Evolutionary conservation across 2,329 filamentous ascomycete species (phyloP).

Genomic region (Cladophialophora psammophila): DNA sequence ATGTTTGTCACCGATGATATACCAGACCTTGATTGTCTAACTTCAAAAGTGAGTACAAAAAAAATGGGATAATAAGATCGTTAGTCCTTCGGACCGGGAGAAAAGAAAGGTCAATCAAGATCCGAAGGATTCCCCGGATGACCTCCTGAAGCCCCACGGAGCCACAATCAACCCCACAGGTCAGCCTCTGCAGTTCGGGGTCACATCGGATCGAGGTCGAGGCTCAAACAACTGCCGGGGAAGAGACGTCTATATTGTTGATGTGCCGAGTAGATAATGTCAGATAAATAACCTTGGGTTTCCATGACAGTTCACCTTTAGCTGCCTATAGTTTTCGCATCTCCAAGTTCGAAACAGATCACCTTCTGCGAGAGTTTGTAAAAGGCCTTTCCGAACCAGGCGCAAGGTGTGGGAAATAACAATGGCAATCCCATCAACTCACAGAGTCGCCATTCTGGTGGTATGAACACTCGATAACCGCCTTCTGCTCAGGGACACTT

Average conservation of each 20-base stretch:
- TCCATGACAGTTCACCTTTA: not conserved
- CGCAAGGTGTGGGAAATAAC: not conserved
- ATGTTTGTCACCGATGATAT: not conserved
- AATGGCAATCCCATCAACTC: conserved; percentile 21
- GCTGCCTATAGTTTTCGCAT: not conserved
- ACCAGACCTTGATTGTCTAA: not conserved
- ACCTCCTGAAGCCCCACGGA: conserved; percentile 7
- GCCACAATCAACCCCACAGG: conserved; percentile 11
- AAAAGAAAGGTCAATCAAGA: not conserved
- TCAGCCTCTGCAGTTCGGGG: conserved; percentile 4
- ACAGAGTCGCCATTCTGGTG: conserved; percentile 28
- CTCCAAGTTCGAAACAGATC: not conserved
- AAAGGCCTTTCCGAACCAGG: not conserved
- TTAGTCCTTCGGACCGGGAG: not conserved
- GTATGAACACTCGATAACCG: conserved; percentile 8
- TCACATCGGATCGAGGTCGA: conserved; percentile 17
- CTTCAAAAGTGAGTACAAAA: not conserved
- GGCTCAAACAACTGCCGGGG: conserved; percentile 21
- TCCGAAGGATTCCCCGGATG: not conserved
- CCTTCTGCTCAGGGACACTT: not conserved
- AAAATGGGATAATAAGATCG: not conserved
- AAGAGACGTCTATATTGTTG: not conserved
- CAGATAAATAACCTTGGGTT: not conserved
- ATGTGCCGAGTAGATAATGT: not conserved
- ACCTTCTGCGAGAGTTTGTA: too few species aligned